phyloP scores from a whole-genome alignment of 192 early-diverging fungal genomes.

The Linnemannia exigua region DNA sequence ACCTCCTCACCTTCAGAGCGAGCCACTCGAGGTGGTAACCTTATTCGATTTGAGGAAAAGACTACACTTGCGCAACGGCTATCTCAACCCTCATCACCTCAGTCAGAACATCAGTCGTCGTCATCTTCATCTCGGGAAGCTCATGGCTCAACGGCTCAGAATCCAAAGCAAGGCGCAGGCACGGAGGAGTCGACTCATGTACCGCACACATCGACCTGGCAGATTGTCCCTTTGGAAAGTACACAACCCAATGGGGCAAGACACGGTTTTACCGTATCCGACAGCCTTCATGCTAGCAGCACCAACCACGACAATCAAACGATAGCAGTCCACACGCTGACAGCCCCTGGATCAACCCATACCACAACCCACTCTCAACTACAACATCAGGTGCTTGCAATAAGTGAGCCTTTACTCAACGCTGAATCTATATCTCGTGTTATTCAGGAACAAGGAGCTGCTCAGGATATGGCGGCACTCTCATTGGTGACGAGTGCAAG shows the following conservation, averaged over 20 bases:
- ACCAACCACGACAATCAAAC: conserved; percentile 23
- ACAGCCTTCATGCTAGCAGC: neutral
- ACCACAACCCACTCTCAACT: neutral
- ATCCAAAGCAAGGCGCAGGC: neutral
- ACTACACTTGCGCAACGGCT: neutral
- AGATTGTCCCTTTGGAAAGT: conserved; percentile 13
- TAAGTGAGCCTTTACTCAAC: conserved; percentile 11
- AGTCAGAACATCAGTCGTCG: neutral
- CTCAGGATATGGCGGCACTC: conserved; percentile 16
- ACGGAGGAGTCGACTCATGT: neutral
- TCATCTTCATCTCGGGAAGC: neutral
- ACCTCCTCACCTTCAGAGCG: conserved; percentile 8
- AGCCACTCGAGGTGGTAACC: no score
- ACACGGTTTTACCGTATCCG: neutral
- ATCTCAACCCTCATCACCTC: neutral
- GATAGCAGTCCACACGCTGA: conserved; percentile 28
- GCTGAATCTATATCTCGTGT: conserved; percentile 18
- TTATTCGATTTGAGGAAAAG: conserved; percentile 1
- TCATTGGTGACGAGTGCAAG: conserved; percentile 6
- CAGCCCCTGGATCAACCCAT: neutral
- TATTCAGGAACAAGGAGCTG: conserved; percentile 12
- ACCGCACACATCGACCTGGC: conserved; percentile 18
- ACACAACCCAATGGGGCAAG: neutral
- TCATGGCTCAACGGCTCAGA: neutral
- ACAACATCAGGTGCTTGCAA: neutral